A percentile compares a stretch with the other conserved stretches of the same genome.
phyloP scores from a whole-genome alignment of 345 rosid genomes.

The Eucalyptus dawsonii region DNA sequence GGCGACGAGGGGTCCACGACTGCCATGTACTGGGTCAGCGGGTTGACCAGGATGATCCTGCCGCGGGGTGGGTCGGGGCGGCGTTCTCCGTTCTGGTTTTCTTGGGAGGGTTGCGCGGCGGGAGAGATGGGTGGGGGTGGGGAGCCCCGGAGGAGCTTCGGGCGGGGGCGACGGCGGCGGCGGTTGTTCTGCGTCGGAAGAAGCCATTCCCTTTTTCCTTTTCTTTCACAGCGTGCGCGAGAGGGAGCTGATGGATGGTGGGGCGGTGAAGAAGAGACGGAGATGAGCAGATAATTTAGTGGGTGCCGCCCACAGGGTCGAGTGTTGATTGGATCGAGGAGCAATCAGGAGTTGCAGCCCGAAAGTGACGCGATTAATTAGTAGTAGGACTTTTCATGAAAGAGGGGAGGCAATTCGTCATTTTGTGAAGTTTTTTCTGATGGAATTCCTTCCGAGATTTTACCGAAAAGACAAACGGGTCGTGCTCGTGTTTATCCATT shows the following conservation, averaged over 20 bases:
- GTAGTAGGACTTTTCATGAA: too few relatives aligned
- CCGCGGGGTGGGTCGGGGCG: constrained; percentile 6
- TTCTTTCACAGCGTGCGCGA: background rate
- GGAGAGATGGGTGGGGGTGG: constrained; percentile 13
- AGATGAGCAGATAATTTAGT: background rate
- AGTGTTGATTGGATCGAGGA: background rate
- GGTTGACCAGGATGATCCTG: constrained; percentile 60
- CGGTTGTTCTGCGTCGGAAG: constrained; percentile 5
- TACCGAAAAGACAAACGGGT: background rate
- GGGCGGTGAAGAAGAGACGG: background rate
- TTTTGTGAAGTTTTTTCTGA: background rate
- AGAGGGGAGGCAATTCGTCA: background rate
- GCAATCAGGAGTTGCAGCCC: background rate
- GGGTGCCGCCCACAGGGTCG: background rate
- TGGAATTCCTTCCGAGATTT: background rate
- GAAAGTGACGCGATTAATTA: background rate
- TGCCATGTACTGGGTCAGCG: constrained; percentile 60
- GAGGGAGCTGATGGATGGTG: background rate
- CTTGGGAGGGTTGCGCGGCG: background rate
- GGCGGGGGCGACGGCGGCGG: constrained; percentile 18
- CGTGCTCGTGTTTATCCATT: background rate
- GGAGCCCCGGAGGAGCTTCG: background rate
- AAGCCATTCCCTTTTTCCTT: background rate
- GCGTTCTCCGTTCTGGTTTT: background rate
- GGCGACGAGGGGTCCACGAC: constrained; percentile 25